Conservation (phyloP, 1,139 yeast species). For the Candida sp. region DNA sequence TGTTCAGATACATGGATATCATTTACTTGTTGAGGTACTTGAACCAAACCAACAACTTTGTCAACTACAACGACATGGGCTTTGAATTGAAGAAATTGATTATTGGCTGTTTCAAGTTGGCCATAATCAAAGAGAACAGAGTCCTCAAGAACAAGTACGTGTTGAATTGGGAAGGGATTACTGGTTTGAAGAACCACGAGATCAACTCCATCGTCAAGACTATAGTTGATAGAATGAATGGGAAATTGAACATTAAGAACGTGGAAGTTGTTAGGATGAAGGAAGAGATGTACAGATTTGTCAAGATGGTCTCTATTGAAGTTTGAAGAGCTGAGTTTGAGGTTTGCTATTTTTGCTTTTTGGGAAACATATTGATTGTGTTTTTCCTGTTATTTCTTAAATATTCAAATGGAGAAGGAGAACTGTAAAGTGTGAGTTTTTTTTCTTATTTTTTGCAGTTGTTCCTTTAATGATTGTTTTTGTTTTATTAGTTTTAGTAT, state of each 20-base stretch:
- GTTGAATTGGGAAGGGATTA: slow-evolving; percentile 38
- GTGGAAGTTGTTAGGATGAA: slow-evolving; percentile 43
- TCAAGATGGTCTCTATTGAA: slow-evolving; percentile 44
- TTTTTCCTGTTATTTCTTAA: neutral
- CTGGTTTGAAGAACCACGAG: slow-evolving; percentile 44
- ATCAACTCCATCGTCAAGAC: slow-evolving; percentile 41
- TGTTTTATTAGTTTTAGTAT: neutral
- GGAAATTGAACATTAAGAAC: slow-evolving; percentile 43
- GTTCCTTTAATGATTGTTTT: neutral
- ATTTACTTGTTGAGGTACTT: slow-evolving; percentile 50
- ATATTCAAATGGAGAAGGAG: neutral
- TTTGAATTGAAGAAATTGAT: slow-evolving; percentile 48
- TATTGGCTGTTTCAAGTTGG: slow-evolving; percentile 48
- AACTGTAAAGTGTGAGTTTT: neutral
- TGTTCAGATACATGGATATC: slow-evolving; percentile 54
- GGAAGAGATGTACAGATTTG: slow-evolving; percentile 47
- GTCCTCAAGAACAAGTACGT: slow-evolving; percentile 14
- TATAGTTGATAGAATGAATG: slow-evolving; percentile 46
- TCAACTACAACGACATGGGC: slow-evolving; percentile 49
- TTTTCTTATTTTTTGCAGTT: neutral
- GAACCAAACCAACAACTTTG: slow-evolving; percentile 51
- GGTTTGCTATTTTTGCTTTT: neutral
- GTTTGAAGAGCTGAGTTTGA: slow-evolving; percentile 17
- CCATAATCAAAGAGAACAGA: slow-evolving; percentile 35
- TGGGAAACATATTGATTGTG: slow-evolving; percentile 6